Evolutionary conservation across 2,329 filamentous ascomycete genomes (phyloP), one percentile per base, ranked within the genome.

Genomic region (Colletotrichum tanaceti): DNA sequence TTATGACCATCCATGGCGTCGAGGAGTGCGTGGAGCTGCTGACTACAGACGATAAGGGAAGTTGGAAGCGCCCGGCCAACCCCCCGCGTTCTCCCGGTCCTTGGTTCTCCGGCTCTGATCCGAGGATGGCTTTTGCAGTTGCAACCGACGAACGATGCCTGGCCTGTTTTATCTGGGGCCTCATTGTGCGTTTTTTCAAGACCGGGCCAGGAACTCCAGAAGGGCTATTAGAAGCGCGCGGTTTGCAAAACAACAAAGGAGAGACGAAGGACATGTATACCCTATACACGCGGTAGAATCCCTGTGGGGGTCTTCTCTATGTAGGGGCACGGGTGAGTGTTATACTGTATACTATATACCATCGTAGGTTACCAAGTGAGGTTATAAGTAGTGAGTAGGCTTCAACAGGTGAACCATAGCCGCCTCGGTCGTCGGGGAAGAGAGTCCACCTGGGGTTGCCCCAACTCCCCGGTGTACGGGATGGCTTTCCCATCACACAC

Each of bases 11-110:
- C n/a, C n/a, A n/a, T n/a, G 20, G 32, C 35, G 41, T 60, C 22
- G 22, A 20, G 28, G 4, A 41, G 20, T 35, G 65, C 62, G 43
- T 68, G 22, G 65, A 60, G 24, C 35, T 68, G 65, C 65, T 55
- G 7, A 59, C 52, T 43, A 41, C 1, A 18, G 16, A 28, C 7
- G 49, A 35, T 49, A 46, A 39, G 65, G 28, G 65, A 54, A 68
- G 62, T 68, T 54, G 62, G 65, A 68, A 65, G 65, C 65, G 65
- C 62, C 22, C 18, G 7, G 4, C 9, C 11, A n/a, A n/a, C 28
- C 3, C 35, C 50, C 49, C 55, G 24, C 55, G 55, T 35, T 46
- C 41, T 9, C 20, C 39, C 16, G 24, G 47, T 55, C 47, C 20
- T 39, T 28, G 46, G 35, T 28, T 32, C 47, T 55, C 65, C 47